Base-by-base conservation (phyloP, 257 asterid species). In the Solanum habrochaites region DNA sequence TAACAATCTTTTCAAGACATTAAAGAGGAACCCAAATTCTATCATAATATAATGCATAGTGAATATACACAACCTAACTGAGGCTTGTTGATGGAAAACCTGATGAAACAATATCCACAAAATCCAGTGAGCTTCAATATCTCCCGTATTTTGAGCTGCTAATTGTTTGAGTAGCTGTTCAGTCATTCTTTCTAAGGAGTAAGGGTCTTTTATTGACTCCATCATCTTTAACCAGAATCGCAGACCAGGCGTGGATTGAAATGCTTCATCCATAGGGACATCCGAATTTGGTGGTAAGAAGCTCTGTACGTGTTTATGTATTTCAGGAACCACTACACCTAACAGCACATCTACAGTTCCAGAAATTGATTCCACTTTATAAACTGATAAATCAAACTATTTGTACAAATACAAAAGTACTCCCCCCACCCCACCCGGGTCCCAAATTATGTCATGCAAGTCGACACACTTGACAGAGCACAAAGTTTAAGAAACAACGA, bases 101-200 rank as follows among this genome's bases (percentile, higher is more conserved):
- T 86, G 94, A 83, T 94, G 91, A 92, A 95, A 95, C 71, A 96
- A 92, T 84, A 94, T 83, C 96, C 97, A 94, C 91, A 97, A 91
- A 90, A 91, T 92, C 99, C 99, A 97, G 93, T 96, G 92, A 87
- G 96, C 97, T 93, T 97, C 99, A 64, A 88, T 91, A 86, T 92
- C 96, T 72, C 85, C 91, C 32, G 89, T 93, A 90, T 92, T 89
- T 89, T 90, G 93, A 81, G 88, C 88, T 60, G 98, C 95, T 88
- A 97, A 87, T 85, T 95, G 96, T 87, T 88, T 92, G 93, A 97
- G 91, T 83, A 96, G 93, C 85, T 91, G 98, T 92, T 96, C 99
- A 75, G 98, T 94, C 88, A 97, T 91, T 90, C 96, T 94, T 93
- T 96, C 99, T 83, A 96, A 92, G 78, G 98, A 94, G 91, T 96